These are phyloP conservation scores for Acacia acuminata DNA, from an alignment of 306 rosid genomes.

Conservation along the genomic window DNA sequence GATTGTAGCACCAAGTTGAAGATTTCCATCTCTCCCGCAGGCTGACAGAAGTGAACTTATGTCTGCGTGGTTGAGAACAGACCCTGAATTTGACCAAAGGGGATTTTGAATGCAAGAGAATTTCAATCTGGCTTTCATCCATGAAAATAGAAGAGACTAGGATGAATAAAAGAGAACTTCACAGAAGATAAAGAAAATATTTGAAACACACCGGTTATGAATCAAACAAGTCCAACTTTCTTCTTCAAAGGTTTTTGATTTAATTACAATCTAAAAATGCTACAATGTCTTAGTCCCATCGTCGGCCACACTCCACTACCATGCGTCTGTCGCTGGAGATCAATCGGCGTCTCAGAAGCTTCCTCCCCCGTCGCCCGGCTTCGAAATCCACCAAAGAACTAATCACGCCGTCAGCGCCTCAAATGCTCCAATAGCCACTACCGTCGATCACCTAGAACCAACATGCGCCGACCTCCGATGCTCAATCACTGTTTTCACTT, in stretches of 20 bases:
- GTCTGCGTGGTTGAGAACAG: slow-evolving; percentile 53
- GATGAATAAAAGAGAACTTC: background rate
- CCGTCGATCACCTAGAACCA: background rate
- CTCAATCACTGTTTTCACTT: background rate
- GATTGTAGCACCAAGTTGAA: slow-evolving; percentile 70
- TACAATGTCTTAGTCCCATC: too few relatives aligned
- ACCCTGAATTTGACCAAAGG: slow-evolving; percentile 38
- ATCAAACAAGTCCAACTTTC: background rate
- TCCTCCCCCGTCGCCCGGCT: too few relatives aligned
- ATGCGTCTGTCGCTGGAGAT: too few relatives aligned
- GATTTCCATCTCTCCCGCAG: slow-evolving; percentile 58
- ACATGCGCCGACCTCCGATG: background rate
- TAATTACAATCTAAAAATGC: too few relatives aligned
- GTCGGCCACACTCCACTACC: too few relatives aligned
- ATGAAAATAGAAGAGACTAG: slow-evolving; percentile 37
- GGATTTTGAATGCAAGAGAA: slow-evolving; percentile 43
- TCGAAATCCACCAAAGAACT: too few relatives aligned
- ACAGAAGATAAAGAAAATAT: background rate
- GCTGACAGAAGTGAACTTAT: slow-evolving; percentile 50
- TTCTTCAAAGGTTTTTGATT: background rate
- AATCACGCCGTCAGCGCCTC: too few relatives aligned
- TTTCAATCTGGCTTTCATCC: slow-evolving; percentile 78
- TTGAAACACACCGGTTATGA: background rate
- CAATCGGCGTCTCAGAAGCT: too few relatives aligned
- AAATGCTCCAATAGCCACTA: background rate